Percentiles rank a stretch among this genome's conserved stretches.
phyloP scores from a whole-genome alignment of 768 basidiomycete species.

The Leccinum disarticulatum region DNA sequence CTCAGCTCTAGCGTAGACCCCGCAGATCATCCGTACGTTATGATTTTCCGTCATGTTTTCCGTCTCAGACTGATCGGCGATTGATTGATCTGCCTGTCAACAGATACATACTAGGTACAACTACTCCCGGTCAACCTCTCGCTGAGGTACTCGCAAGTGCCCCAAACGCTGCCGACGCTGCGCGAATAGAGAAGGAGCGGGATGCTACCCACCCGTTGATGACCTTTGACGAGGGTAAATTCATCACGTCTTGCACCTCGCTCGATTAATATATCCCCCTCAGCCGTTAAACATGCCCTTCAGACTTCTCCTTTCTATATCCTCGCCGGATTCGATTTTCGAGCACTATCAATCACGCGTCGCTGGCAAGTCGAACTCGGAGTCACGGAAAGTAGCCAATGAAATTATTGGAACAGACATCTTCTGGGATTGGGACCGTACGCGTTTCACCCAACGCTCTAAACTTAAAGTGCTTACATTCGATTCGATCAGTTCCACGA shows the following conservation, averaged over 20 bases:
- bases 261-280: constrained; percentile 1
- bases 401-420: constrained; percentile 63
- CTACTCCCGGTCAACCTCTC: constrained; percentile 47
- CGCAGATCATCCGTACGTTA: constrained; percentile 62
- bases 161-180: constrained; percentile 64
- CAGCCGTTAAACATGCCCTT: constrained; percentile 28
- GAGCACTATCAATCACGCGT: constrained; percentile 59
- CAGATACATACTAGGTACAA: constrained; percentile 69
- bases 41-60: constrained; percentile 17
- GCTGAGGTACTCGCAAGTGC: constrained; percentile 72
- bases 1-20: constrained; percentile 82
- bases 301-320: constrained; percentile 19
- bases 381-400: constrained; percentile 70
- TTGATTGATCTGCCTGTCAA: constrained; percentile 5
- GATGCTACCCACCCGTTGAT: constrained; percentile 62
- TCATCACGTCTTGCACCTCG: constrained; percentile 45
- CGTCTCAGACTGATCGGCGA: constrained; percentile 8
- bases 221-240: constrained; percentile 82
- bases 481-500: constrained; percentile 59
- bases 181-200: constrained; percentile 77
- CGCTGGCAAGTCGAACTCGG: constrained; percentile 66
- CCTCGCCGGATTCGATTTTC: constrained; percentile 43
- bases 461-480: not conserved
- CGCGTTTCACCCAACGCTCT: constrained; percentile 27
- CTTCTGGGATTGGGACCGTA: constrained; percentile 90